Conservation (phyloP, 345 rosid species). For the Aethionema arabicum region DNA sequence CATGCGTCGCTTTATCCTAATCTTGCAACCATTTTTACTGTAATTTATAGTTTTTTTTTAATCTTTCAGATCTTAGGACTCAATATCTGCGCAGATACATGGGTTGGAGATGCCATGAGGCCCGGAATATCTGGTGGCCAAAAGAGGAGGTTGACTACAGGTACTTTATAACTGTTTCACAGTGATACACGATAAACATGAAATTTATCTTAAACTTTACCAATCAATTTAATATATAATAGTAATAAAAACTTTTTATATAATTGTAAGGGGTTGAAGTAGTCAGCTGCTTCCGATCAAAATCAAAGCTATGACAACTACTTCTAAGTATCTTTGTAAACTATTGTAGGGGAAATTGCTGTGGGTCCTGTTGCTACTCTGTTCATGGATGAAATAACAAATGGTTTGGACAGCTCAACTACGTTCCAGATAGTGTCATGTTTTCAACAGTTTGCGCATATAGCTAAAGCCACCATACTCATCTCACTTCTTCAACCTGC, state of each 20-base stretch:
- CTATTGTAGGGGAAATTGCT: constrained; percentile 49
- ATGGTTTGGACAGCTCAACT: constrained; percentile 63
- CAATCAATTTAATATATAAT: too few species aligned
- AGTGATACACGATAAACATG: too few species aligned
- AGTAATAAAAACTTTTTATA: too few species aligned
- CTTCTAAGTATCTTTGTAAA: neutral
- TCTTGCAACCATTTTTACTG: constrained; percentile 4
- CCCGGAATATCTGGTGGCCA: constrained; percentile 56
- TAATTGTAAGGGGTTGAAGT: too few species aligned
- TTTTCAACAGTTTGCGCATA: constrained; percentile 49
- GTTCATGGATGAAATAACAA: constrained; percentile 63
- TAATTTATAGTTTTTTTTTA: neutral
- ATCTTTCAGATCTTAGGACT: constrained; percentile 47
- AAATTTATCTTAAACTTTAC: too few species aligned
- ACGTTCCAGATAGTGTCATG: constrained; percentile 54
- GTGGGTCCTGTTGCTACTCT: constrained; percentile 54
- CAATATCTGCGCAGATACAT: constrained; percentile 45
- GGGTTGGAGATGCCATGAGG: constrained; percentile 40
- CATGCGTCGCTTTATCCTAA: neutral
- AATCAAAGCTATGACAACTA: neutral
- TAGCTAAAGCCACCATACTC: constrained; percentile 44
- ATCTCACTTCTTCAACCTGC: constrained; percentile 69
- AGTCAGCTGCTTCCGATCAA: neutral
- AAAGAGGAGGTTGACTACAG: constrained; percentile 46
- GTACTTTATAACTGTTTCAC: constrained; percentile 19